A percentile compares a stretch with the other conserved stretches of the same genome.
phyloP scores from a whole-genome alignment of 2,329 filamentous ascomycete species.

The Epichloe glyceriae region DNA sequence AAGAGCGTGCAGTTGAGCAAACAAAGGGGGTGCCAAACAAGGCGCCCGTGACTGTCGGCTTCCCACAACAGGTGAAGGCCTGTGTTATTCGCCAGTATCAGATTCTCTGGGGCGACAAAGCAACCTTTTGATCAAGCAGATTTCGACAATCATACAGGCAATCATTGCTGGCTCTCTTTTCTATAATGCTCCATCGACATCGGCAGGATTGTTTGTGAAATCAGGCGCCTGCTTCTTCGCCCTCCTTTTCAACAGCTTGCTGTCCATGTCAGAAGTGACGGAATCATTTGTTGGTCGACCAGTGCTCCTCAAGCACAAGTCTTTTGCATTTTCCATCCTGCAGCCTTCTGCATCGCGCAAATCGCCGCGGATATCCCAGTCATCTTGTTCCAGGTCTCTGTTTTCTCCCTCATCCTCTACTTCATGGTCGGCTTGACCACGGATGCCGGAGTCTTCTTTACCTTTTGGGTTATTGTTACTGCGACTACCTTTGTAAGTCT shows the following conservation, averaged over 20 bases:
- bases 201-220: conserved; percentile 50
- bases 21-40: conserved; percentile 36
- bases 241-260: conserved; percentile 46
- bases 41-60: conserved; percentile 44
- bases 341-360: conserved; percentile 44
- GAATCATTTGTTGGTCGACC: conserved; percentile 48
- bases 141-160: conserved; percentile 43
- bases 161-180: conserved; percentile 55
- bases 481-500: conserved; percentile 35
- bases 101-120: conserved; percentile 51
- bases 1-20: conserved; percentile 41
- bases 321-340: conserved; percentile 46
- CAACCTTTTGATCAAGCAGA: conserved; percentile 51
- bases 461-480: conserved; percentile 43
- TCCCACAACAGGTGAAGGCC: conserved; percentile 40
- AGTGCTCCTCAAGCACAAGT: conserved; percentile 44
- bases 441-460: conserved; percentile 44
- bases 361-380: conserved; percentile 42
- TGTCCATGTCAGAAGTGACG: conserved; percentile 54
- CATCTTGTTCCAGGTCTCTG: conserved; percentile 42
- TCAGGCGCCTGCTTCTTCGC: conserved; percentile 52
- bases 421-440: conserved; percentile 48
- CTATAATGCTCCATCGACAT: conserved; percentile 46
- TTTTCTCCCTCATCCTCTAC: conserved; percentile 46
- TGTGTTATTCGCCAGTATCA: conserved; percentile 49